phyloP scores from a whole-genome alignment of 148 eudicot genomes.

The Rhododendron ovatum region DNA sequence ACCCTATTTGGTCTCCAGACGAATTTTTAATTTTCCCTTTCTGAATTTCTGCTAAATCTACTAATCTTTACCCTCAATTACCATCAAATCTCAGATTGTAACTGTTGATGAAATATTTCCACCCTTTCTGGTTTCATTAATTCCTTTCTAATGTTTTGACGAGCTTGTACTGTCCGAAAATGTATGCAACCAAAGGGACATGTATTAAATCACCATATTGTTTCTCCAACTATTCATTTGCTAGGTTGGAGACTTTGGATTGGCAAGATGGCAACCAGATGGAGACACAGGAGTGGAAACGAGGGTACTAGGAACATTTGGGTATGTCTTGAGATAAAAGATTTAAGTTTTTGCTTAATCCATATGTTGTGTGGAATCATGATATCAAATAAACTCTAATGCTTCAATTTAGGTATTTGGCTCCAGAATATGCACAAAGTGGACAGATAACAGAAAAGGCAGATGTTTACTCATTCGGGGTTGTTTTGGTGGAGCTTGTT shows the following conservation, averaged over 20 bases:
- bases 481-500: slow-evolving; percentile 35
- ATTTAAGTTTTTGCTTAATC: background rate
- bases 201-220: background rate
- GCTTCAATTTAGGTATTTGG: slow-evolving; percentile 26
- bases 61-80: background rate
- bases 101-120: background rate
- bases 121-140: background rate
- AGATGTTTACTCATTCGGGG: slow-evolving; percentile 38
- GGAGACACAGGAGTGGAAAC: slow-evolving; percentile 35
- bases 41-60: background rate
- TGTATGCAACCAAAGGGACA: background rate
- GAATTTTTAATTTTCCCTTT: background rate
- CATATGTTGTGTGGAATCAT: background rate
- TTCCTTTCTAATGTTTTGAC: background rate
- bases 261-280: slow-evolving; percentile 44
- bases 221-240: background rate
- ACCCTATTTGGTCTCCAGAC: background rate
- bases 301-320: slow-evolving; percentile 38
- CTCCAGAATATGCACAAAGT: slow-evolving; percentile 41
- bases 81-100: background rate
- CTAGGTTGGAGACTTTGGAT: slow-evolving; percentile 37
- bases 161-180: background rate
- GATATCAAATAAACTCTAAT: background rate
- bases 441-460: slow-evolving; percentile 37
- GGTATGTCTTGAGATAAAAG: slow-evolving; percentile 20